phyloP scores from a whole-genome alignment of 163 green algal species.

The Scenedesmus sp. region DNA sequence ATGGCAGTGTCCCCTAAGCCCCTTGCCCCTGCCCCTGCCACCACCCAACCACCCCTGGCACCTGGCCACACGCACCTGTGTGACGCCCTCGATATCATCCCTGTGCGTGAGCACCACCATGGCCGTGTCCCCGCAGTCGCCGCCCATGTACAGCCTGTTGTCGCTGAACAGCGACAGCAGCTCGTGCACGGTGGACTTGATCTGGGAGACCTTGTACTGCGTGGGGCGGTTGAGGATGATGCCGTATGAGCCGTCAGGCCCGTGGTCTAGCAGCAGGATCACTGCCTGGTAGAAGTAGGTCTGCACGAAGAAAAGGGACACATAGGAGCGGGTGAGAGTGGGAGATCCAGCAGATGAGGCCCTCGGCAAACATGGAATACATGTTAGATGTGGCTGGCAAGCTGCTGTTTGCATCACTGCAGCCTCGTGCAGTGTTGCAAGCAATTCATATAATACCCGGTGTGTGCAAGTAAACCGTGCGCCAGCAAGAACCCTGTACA shows the following conservation, averaged over 20 bases:
- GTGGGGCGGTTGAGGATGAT: constrained; percentile 60
- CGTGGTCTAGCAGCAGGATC: constrained; percentile 57
- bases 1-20: constrained; percentile 36
- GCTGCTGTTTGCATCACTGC: too few species aligned
- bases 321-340: neutral
- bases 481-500: too few species aligned
- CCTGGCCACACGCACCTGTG: neutral
- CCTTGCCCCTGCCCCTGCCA: neutral
- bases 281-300: constrained; percentile 56
- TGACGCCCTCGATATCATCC: constrained; percentile 35
- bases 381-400: neutral
- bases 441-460: too few species aligned
- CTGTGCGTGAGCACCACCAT: constrained; percentile 50
- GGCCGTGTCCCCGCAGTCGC: constrained; percentile 45
- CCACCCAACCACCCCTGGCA: neutral
- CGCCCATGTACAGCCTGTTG: constrained; percentile 50
- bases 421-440: too few species aligned
- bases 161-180: constrained; percentile 41
- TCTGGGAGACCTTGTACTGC: constrained; percentile 48
- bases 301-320: neutral
- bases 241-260: constrained; percentile 47
- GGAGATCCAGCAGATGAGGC: neutral
- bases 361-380: neutral
- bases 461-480: too few species aligned
- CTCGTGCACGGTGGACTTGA: constrained; percentile 28